A percentile compares a stretch with the other conserved stretches of the same genome.
phyloP scores from a whole-genome alignment of 129 eudicot species.

The Flaveria ramosissima region DNA sequence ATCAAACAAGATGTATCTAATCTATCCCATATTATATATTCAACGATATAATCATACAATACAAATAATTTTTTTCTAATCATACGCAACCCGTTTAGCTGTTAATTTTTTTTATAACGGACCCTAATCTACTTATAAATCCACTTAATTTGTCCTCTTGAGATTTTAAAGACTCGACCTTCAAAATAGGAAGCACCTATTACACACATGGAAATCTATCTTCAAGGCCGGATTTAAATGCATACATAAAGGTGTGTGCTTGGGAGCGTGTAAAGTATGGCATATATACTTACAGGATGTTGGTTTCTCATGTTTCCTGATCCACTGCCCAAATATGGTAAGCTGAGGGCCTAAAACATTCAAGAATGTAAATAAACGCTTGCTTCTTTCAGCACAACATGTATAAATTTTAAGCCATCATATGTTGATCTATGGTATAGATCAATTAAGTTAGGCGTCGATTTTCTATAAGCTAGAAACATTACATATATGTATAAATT shows the following conservation, averaged over 20 bases:
- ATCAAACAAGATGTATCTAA: too few species aligned
- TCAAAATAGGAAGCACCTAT: too few species aligned
- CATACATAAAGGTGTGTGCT: not conserved
- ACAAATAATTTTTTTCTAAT: too few species aligned
- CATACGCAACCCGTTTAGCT: too few species aligned
- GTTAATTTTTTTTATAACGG: too few species aligned
- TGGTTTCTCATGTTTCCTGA: slow-evolving; percentile 57
- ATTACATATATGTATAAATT: not conserved
- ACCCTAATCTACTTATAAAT: too few species aligned
- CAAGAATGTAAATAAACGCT: slow-evolving; percentile 2
- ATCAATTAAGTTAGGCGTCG: not conserved
- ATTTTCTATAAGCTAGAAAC: not conserved
- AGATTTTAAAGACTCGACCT: too few species aligned
- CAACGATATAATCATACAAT: too few species aligned
- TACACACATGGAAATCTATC: not conserved
- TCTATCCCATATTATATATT: too few species aligned
- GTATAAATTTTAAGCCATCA: too few species aligned
- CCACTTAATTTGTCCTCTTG: too few species aligned
- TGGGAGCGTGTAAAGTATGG: not conserved
- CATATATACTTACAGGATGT: slow-evolving; percentile 45
- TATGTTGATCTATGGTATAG: too few species aligned
- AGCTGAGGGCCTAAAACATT: slow-evolving; percentile 81
- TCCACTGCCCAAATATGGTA: slow-evolving; percentile 76
- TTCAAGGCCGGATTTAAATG: not conserved
- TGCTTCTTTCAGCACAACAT: not conserved